Conservation (phyloP, 345 rosid genomes). For the Mangifera indica region DNA sequence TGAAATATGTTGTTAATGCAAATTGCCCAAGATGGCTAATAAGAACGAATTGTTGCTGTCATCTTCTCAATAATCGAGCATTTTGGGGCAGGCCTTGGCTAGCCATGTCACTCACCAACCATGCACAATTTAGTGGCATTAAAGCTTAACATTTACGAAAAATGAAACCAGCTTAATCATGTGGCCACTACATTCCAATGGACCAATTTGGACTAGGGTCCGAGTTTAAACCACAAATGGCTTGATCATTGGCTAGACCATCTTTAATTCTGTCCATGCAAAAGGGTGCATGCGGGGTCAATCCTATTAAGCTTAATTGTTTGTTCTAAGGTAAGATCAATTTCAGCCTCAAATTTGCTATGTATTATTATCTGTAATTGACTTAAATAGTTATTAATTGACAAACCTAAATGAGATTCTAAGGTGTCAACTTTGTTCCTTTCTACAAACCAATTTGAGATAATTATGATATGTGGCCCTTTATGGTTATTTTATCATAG, state of each 20-base stretch:
- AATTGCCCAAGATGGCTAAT: not conserved
- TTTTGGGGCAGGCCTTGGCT: slow-evolving; percentile 6
- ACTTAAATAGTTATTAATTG: not conserved
- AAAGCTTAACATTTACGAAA: not conserved
- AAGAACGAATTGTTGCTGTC: slow-evolving; percentile 1
- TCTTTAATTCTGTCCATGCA: slow-evolving; percentile 29
- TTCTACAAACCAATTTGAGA: not conserved
- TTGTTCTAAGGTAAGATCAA: slow-evolving; percentile 16
- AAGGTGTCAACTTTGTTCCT: not conserved
- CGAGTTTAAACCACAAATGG: slow-evolving; percentile 20
- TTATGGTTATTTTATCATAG: not conserved
- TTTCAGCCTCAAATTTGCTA: slow-evolving; percentile 17
- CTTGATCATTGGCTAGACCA: slow-evolving; percentile 24
- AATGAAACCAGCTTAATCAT: not conserved
- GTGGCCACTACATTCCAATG: slow-evolving; percentile 9
- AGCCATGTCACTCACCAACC: slow-evolving; percentile 30
- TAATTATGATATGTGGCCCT: too few relatives aligned
- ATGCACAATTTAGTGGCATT: slow-evolving; percentile 10
- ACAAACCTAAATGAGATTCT: not conserved
- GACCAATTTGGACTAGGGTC: slow-evolving; percentile 27
- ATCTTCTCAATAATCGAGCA: not conserved
- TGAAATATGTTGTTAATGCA: too few relatives aligned
- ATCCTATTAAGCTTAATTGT: not conserved
- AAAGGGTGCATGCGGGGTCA: slow-evolving; percentile 34
- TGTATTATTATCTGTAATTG: not conserved